Base-by-base conservation (phyloP, 2,329 filamentous ascomycete species). In the Chaetomiaceae sp. region DNA sequence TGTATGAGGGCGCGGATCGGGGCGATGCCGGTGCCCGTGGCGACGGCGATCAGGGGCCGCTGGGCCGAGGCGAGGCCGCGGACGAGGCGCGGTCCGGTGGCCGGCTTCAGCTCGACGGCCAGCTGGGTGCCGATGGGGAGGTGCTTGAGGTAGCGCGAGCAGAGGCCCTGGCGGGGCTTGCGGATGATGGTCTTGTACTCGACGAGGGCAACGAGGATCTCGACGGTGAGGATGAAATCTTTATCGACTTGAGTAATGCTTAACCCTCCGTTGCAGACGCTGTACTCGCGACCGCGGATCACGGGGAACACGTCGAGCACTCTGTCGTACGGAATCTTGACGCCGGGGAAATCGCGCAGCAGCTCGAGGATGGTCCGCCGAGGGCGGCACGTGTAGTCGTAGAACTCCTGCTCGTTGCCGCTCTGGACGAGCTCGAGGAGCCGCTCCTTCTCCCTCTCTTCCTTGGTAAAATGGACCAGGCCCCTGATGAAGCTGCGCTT, bases 381-480 rank as follows among this genome's bases (percentile, higher is more conserved):
- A 0, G 92, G 89, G 8, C 94, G 84, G 0, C 91, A 91, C 1
- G 94, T 94, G 67, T 99, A 99, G 71, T 99, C 92, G 72, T 89
- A 97, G 52, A 96, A 85, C 63, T 99, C 94, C 62, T 97, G 91
- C 6, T 92, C 82, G 63, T 86, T 89, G 42, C 87, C 80, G 0
- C 89, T 83, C 63, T 87, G 81, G 1, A 84, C 85, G 63, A 99
- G 94, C 66, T 99, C 94, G 8, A 87, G 70, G 0, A 99, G 80
- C 2, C 92, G 83, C 57, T 94, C 87, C 62, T 83, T 84, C 64
- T 99, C 92, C 63, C 84, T 83, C 2, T 74, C 68, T 63, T 95
- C 81, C 0, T 75, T 71, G 2, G 90, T 88, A 64, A 91, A 91
- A 66, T 90, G 83, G 0, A 87, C 82, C 51, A 96, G 82, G 19